phyloP scores from a whole-genome alignment of 495 filamentous ascomycete genomes.

The Penicillium crystallinum region DNA sequence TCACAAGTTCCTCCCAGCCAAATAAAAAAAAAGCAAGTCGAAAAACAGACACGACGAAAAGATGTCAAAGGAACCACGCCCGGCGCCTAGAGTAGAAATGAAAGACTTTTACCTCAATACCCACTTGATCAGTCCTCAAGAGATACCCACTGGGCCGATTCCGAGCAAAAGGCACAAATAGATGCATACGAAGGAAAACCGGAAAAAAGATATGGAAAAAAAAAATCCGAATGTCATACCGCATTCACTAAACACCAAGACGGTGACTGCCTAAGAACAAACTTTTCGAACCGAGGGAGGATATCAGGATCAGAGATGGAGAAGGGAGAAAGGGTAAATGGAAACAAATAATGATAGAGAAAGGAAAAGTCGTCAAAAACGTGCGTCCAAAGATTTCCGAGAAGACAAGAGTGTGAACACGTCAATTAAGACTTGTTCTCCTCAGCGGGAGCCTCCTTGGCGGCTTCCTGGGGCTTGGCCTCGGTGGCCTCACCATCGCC shows the following conservation, averaged over 20 bases:
- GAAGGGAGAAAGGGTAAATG: conserved; percentile 22
- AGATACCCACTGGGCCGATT: neutral
- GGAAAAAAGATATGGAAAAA: conserved; percentile 5
- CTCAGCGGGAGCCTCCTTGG: conserved; percentile 39
- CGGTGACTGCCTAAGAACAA: conserved; percentile 38
- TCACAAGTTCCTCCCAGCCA: conserved; percentile 32
- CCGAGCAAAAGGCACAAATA: neutral
- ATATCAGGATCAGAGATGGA: conserved; percentile 45
- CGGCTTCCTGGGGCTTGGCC: conserved; percentile 42
- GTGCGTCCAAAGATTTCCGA: conserved; percentile 36
- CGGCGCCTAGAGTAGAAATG: conserved; percentile 10
- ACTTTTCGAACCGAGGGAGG: conserved; percentile 49
- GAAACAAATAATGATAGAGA: conserved; percentile 17
- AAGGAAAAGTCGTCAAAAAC: conserved; percentile 42
- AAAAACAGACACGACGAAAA: neutral
- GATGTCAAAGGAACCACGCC: conserved; percentile 10
- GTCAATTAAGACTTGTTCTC: conserved; percentile 45
- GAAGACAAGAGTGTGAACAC: conserved; percentile 17
- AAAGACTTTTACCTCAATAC: conserved; percentile 20
- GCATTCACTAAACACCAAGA: conserved; percentile 34
- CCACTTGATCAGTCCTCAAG: neutral
- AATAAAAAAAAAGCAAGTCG: conserved; percentile 4
- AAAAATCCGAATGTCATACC: conserved; percentile 30
- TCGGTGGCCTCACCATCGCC: conserved; percentile 36
- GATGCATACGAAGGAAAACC: conserved; percentile 11